These are phyloP conservation scores for Curvularia sp. DNA, from an alignment of 2,329 filamentous ascomycete species.

Conservation along the genomic window DNA sequence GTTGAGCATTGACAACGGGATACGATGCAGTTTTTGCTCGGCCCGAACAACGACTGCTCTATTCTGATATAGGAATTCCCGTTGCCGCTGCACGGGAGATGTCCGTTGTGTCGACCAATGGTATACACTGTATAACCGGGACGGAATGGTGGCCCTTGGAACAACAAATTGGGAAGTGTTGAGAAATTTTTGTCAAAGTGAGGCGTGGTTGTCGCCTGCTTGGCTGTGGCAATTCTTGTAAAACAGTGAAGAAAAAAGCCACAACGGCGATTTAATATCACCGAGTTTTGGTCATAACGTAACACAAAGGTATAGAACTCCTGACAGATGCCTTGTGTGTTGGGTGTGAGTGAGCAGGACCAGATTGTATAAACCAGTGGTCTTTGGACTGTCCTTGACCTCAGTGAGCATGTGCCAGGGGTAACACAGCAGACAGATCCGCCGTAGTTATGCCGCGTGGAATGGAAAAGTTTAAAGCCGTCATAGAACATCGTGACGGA, in stretches of 20 bases:
- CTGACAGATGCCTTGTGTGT: background rate
- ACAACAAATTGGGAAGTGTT: background rate
- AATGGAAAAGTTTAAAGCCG: background rate
- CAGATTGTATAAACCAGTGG: too few species aligned
- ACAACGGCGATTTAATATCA: background rate
- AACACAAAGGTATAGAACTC: background rate
- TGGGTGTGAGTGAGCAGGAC: background rate
- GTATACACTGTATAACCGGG: background rate
- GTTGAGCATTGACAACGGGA: background rate
- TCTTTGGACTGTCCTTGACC: background rate
- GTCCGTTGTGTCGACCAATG: background rate
- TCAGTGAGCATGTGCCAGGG: background rate
- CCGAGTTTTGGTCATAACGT: too few species aligned
- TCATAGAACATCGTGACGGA: background rate
- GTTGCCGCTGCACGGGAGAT: background rate
- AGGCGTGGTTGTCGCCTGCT: background rate
- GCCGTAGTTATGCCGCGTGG: background rate
- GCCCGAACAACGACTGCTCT: background rate
- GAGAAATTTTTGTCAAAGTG: background rate
- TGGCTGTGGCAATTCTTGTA: background rate
- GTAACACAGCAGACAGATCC: background rate
- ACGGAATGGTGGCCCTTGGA: background rate
- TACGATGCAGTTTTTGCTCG: background rate
- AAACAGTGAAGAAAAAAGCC: background rate
- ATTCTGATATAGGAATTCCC: background rate